Evolutionary conservation across 768 basidiomycete species (phyloP).

Genomic region (Trametopsis cervina): DNA sequence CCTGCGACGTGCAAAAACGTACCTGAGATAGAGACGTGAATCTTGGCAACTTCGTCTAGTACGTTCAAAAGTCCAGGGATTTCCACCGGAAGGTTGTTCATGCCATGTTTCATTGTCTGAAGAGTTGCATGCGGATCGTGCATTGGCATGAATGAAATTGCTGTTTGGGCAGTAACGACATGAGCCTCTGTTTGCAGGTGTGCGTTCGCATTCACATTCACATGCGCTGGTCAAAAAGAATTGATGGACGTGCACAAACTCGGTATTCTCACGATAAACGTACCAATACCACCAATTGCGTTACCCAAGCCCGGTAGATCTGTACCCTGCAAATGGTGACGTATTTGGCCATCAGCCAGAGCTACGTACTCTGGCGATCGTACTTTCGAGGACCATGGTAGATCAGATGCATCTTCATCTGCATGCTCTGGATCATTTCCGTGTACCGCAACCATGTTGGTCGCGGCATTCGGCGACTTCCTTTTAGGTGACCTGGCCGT

Average conservation of each 20-base stretch:
- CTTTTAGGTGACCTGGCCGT: not conserved
- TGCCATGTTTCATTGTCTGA: conserved; percentile 12
- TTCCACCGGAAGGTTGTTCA: conserved; percentile 19
- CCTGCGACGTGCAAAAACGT: not conserved
- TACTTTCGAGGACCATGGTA: not conserved
- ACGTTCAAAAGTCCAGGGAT: conserved; percentile 22
- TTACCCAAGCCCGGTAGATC: not conserved
- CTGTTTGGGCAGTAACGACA: not conserved
- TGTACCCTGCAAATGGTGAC: not conserved
- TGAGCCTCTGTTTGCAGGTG: not conserved
- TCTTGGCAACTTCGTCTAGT: conserved; percentile 21
- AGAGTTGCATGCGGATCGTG: conserved; percentile 1
- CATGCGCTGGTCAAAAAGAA: not conserved
- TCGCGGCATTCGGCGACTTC: not conserved
- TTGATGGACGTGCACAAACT: not conserved
- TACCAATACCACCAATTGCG: not conserved
- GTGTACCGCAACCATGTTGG: not conserved
- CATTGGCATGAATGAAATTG: not conserved
- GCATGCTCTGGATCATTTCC: too few relatives aligned
- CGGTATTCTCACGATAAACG: not conserved
- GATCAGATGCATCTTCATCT: not conserved
- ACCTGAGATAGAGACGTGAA: conserved; percentile 25
- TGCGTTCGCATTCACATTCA: not conserved
- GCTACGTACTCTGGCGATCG: not conserved
- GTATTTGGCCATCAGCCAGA: not conserved